phyloP scores from a whole-genome alignment of 805 yeast species.

The Ogataea paradorogensis region DNA sequence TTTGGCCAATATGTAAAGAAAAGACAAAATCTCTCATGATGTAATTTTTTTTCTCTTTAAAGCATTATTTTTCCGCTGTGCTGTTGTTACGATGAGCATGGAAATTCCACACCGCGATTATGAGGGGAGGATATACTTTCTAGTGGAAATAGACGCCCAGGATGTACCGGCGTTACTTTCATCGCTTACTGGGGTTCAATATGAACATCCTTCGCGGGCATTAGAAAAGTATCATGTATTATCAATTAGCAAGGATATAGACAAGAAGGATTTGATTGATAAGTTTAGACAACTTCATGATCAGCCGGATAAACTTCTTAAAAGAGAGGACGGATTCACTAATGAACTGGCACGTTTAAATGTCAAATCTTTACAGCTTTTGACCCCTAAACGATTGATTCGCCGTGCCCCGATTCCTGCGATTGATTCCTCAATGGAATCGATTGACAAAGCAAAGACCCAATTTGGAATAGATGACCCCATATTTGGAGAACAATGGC shows the following conservation, averaged over 20 bases:
- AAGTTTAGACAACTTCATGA: slow-evolving; percentile 35
- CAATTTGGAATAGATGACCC: slow-evolving; percentile 77
- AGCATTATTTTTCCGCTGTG: slow-evolving; percentile 5
- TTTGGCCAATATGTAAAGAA: slow-evolving; percentile 39
- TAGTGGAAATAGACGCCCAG: slow-evolving; percentile 48
- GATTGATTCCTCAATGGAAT: slow-evolving; percentile 51
- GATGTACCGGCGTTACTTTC: slow-evolving; percentile 6
- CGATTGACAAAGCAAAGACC: slow-evolving; percentile 45
- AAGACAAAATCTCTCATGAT: too few relatives aligned
- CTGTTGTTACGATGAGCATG: slow-evolving; percentile 10
- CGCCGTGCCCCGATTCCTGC: slow-evolving; percentile 60
- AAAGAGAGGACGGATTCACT: slow-evolving; percentile 4
- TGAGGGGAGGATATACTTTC: slow-evolving; percentile 52
- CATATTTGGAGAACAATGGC: slow-evolving; percentile 85
- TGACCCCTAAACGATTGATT: slow-evolving; percentile 51
- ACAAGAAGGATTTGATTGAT: slow-evolving; percentile 10
- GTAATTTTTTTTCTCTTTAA: too few relatives aligned
- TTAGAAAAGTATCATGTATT: slow-evolving; percentile 64
- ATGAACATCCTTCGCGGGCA: slow-evolving; percentile 64
- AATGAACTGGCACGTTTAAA: slow-evolving; percentile 30
- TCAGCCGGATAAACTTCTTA: slow-evolving; percentile 13
- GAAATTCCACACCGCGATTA: slow-evolving; percentile 43
- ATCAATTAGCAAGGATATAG: slow-evolving; percentile 43
- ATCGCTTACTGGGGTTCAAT: slow-evolving; percentile 45
- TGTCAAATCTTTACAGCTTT: slow-evolving; percentile 49